Conservation (phyloP, 2,329 filamentous ascomycete species). For the Fusarium protoensiforme region DNA sequence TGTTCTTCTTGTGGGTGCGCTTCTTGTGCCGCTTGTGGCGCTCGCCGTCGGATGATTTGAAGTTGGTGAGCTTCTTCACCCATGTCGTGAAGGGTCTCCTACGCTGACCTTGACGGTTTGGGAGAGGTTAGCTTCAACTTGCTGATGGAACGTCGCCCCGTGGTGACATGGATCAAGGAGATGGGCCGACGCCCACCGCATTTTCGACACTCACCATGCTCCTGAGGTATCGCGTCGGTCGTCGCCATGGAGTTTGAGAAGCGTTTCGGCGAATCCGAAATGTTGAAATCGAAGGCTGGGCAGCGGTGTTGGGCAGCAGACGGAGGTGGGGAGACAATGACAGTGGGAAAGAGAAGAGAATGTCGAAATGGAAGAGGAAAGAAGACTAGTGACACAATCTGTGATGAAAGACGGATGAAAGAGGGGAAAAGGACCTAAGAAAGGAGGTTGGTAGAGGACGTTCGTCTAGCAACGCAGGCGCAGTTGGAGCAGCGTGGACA, state of each 20-base stretch:
- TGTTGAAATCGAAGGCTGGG: slow-evolving; percentile 19
- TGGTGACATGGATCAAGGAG: slow-evolving; percentile 14
- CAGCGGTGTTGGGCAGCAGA: slow-evolving; percentile 33
- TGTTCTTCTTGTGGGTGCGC: slow-evolving; percentile 78
- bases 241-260: slow-evolving; percentile 41
- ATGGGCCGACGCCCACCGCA: neutral
- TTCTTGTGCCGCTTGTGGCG: slow-evolving; percentile 61
- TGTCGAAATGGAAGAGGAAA: slow-evolving; percentile 8
- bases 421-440: slow-evolving; percentile 30
- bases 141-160: slow-evolving; percentile 2
- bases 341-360: slow-evolving; percentile 6
- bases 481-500: slow-evolving; percentile 22
- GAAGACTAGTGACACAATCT: slow-evolving; percentile 7
- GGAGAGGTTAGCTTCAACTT: slow-evolving; percentile 48
- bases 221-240: slow-evolving; percentile 39
- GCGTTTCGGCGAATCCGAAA: slow-evolving; percentile 8
- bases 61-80: slow-evolving; percentile 92
- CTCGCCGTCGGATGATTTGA: slow-evolving; percentile 77
- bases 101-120: slow-evolving; percentile 75
- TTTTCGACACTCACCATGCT: slow-evolving; percentile 35
- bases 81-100: slow-evolving; percentile 90
- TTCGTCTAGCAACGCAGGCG: slow-evolving; percentile 17
- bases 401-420: slow-evolving; percentile 16
- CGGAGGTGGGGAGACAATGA: slow-evolving; percentile 33
- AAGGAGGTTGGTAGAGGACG: slow-evolving; percentile 32